These are phyloP conservation scores for Brassica nigra DNA, from an alignment of 345 rosid genomes.

Conservation along the genomic window DNA sequence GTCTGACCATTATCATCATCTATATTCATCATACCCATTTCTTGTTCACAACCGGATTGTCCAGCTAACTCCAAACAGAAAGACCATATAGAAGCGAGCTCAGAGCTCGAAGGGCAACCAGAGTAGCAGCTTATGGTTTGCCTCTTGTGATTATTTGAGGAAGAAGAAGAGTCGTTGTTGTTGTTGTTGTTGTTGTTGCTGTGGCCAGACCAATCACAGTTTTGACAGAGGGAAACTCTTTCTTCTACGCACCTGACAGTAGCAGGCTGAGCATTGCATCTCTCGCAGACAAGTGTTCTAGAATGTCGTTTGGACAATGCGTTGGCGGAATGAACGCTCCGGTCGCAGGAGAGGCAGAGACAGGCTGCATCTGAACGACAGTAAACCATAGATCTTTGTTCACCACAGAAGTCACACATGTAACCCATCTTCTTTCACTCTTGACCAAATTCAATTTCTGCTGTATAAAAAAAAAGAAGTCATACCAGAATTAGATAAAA, in stretches of 20 bases:
- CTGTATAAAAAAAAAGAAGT: neutral
- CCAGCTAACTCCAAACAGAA: conserved; percentile 56
- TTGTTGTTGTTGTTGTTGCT: conserved; percentile 45
- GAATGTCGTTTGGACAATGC: conserved; percentile 93
- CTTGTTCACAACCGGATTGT: conserved; percentile 74
- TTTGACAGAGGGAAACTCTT: conserved; percentile 85
- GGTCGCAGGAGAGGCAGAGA: conserved; percentile 91
- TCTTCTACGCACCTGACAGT: conserved; percentile 77
- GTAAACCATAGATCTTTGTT: conserved; percentile 87
- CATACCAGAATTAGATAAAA: neutral
- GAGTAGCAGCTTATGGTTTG: conserved; percentile 78
- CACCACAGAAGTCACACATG: conserved; percentile 91
- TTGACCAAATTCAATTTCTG: conserved; percentile 9
- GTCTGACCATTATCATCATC: conserved; percentile 50
- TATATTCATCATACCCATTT: conserved; percentile 85
- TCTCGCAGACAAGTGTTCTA: conserved; percentile 81
- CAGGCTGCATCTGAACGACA: conserved; percentile 96
- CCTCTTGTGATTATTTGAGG: conserved; percentile 65
- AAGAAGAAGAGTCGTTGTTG: conserved; percentile 14
- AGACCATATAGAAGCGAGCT: conserved; percentile 92
- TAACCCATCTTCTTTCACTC: conserved; percentile 63
- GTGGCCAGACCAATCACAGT: conserved; percentile 85
- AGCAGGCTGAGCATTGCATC: conserved; percentile 89
- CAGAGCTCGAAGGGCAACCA: conserved; percentile 90
- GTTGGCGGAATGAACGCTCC: conserved; percentile 92